phyloP scores from a whole-genome alignment of 2,329 filamentous ascomycete species.

The Exophiala sp. region DNA sequence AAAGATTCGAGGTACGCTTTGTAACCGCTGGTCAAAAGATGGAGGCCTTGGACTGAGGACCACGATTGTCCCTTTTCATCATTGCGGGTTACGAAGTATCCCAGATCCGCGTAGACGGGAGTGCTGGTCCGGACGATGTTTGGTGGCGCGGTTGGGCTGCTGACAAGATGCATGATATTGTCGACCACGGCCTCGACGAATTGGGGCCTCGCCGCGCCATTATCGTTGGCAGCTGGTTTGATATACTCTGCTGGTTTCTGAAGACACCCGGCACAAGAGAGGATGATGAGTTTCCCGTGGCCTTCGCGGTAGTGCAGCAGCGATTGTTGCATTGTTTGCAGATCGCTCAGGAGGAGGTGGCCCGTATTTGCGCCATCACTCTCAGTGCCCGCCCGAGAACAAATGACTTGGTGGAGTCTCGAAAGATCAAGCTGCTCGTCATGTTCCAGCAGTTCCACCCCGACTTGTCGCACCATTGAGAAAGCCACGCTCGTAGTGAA shows the following conservation, averaged over 20 bases:
- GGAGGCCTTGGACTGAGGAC: conserved; percentile 24
- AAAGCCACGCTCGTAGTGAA: conserved; percentile 29
- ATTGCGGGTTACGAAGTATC: conserved; percentile 20
- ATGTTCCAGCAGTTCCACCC: conserved; percentile 20
- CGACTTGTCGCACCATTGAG: conserved; percentile 22
- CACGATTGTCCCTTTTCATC: conserved; percentile 20
- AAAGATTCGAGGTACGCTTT: conserved; percentile 22
- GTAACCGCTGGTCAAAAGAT: conserved; percentile 26
- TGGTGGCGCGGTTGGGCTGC: conserved; percentile 1
- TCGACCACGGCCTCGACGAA: conserved; percentile 21
- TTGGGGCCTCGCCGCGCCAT: neutral
- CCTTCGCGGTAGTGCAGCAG: conserved; percentile 13
- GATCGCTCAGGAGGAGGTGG: conserved; percentile 6
- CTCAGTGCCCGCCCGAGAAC: neutral
- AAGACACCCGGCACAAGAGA: conserved; percentile 14
- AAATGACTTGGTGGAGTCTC: conserved; percentile 13
- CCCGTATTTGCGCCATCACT: neutral
- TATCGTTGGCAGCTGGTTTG: conserved; percentile 1
- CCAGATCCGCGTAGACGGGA: conserved; percentile 25
- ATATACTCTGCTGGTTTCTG: conserved; percentile 22
- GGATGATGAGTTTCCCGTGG: conserved; percentile 1
- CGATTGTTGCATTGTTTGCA: conserved; percentile 15
- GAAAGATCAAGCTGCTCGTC: conserved; percentile 19
- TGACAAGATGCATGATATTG: conserved; percentile 27
- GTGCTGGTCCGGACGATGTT: conserved; percentile 22